Evolutionary conservation across 139 green algal species (phyloP).

Genomic region (Chloropicon primus): DNA sequence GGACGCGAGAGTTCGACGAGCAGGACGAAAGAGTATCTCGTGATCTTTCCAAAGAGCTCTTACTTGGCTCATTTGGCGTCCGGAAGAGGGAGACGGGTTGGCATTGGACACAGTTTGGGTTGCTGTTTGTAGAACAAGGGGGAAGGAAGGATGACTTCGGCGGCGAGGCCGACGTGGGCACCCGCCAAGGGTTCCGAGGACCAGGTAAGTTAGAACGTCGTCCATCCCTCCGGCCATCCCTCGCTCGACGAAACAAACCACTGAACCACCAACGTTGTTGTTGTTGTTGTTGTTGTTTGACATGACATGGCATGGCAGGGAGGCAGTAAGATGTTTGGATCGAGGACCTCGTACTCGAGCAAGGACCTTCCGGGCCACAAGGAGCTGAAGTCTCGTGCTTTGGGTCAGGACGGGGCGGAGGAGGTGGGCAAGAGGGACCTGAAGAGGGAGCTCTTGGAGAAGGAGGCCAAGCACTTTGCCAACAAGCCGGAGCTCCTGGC

Average conservation of each 20-base stretch:
- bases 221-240: constrained; percentile 13
- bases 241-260: neutral
- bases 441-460: constrained; percentile 51
- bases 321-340: neutral
- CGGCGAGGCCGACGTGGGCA: constrained; percentile 26
- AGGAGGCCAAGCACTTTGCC: constrained; percentile 57
- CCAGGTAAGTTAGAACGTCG: constrained; percentile 30
- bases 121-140: neutral
- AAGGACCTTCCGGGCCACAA: neutral
- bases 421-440: constrained; percentile 18
- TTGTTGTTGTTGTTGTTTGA: neutral
- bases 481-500: constrained; percentile 19
- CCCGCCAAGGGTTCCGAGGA: constrained; percentile 30
- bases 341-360: neutral
- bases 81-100: too few species aligned
- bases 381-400: neutral
- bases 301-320: neutral
- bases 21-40: too few species aligned
- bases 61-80: too few species aligned
- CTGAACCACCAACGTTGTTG: neutral
- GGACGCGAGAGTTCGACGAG: too few species aligned
- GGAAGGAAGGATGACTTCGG: neutral
- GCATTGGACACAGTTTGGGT: too few species aligned
- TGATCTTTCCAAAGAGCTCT: too few species aligned
- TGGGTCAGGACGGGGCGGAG: constrained; percentile 6